A percentile compares a stretch with the other conserved stretches of the same genome.
These are phyloP conservation scores for Starmera dryadoides DNA, from an alignment of 805 yeast species.

Conservation along the genomic window DNA sequence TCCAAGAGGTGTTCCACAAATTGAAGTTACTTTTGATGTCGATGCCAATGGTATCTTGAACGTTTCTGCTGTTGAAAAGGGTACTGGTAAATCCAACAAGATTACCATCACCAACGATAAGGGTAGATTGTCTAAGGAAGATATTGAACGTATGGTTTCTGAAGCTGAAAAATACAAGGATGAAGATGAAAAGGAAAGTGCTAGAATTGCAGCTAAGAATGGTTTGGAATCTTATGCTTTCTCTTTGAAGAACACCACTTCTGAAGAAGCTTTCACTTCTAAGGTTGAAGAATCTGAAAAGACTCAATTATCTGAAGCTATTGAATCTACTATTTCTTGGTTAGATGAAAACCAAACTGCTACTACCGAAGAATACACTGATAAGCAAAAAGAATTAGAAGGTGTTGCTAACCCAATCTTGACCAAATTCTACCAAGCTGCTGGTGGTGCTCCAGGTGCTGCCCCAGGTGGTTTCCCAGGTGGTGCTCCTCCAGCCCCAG, in stretches of 20 bases:
- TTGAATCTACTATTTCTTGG: conserved; percentile 84
- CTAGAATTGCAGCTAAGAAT: conserved; percentile 90
- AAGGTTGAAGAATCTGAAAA: conserved; percentile 67
- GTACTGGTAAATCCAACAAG: conserved; percentile 96
- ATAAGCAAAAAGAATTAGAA: conserved; percentile 94
- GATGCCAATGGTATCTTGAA: conserved; percentile 97
- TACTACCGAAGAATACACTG: conserved; percentile 83
- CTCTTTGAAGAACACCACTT: conserved; percentile 78
- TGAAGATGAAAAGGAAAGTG: conserved; percentile 92
- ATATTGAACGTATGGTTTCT: conserved; percentile 94
- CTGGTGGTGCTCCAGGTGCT: conserved; percentile 77
- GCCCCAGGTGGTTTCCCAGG: conserved; percentile 51
- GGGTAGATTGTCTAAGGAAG: conserved; percentile 97
- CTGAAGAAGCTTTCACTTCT: conserved; percentile 72
- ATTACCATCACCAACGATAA: conserved; percentile 97
- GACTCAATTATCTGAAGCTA: conserved; percentile 66
- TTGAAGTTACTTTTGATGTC: conserved; percentile 94
- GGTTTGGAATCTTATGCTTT: conserved; percentile 92
- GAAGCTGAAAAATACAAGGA: conserved; percentile 98
- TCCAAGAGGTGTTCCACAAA: conserved; percentile 98
- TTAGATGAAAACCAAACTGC: conserved; percentile 92
- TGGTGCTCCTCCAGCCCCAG: conserved; percentile 41
- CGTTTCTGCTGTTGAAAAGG: conserved; percentile 95
- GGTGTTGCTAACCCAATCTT: conserved; percentile 92
- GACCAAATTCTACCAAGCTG: conserved; percentile 94